A percentile compares a stretch with the other conserved stretches of the same genome.
These are phyloP conservation scores for Astrothelium subdiscretum DNA, from an alignment of 495 filamentous ascomycete genomes.

Conservation along the genomic window DNA sequence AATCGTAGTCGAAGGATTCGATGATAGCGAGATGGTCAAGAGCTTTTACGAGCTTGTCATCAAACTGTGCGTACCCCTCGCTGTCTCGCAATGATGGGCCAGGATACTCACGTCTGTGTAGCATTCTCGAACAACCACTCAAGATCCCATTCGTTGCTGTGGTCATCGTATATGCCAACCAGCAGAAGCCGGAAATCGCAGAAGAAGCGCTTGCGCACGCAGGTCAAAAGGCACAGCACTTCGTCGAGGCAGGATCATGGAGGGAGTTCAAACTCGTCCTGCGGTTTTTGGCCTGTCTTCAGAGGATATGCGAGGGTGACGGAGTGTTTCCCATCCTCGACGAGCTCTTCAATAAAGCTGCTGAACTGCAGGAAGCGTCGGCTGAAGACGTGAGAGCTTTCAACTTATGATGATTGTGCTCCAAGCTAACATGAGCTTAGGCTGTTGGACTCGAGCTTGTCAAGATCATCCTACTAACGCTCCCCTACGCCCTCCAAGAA, in stretches of 20 bases:
- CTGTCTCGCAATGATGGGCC: neutral
- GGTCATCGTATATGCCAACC: conserved; percentile 64
- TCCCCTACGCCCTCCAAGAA: conserved; percentile 80
- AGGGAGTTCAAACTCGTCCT: conserved; percentile 81
- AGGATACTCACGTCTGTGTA: conserved; percentile 16
- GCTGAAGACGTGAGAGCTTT: conserved; percentile 66
- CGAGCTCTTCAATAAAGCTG: conserved; percentile 71
- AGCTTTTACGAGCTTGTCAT: conserved; percentile 60
- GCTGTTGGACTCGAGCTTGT: conserved; percentile 82
- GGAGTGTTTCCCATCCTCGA: conserved; percentile 79
- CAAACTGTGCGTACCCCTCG: conserved; percentile 48
- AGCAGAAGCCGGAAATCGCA: conserved; percentile 57
- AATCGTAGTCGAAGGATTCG: conserved; percentile 63
- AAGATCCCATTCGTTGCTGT: conserved; percentile 90
- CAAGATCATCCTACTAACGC: conserved; percentile 86
- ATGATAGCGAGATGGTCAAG: conserved; percentile 60
- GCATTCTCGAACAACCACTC: conserved; percentile 74
- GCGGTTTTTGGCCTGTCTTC: conserved; percentile 74
- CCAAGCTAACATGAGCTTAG: conserved; percentile 7
- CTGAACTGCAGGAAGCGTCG: conserved; percentile 79
- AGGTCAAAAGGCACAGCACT: conserved; percentile 43
- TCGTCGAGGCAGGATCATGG: conserved; percentile 64
- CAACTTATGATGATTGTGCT: neutral
- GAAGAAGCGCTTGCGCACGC: conserved; percentile 54
- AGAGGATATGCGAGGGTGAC: conserved; percentile 65